Base-by-base conservation (phyloP, 106 monocot genomes). In the Allium sativum region DNA sequence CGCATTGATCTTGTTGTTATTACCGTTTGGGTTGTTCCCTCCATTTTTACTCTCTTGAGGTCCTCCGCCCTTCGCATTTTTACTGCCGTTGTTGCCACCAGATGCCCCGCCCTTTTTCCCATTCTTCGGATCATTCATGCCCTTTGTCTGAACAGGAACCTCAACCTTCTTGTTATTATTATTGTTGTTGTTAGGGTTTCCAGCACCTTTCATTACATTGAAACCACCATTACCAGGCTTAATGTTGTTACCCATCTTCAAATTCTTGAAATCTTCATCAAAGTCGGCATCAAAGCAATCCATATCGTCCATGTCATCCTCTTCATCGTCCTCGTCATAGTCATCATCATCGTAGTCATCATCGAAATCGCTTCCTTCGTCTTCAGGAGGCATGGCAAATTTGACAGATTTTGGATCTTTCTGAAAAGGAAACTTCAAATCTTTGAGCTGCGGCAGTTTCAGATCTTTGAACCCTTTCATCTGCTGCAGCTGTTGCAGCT, bases 361-460 rank as follows among this genome's bases (percentile, higher is more conserved):
- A 48, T 77, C 77, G 40, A 40, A 67, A 20, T 78, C 74, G 20
- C 74, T 68, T 6, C 71, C 71, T 0, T 78, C 74, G 0, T 65
- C 80, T 16, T 73, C 82, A 6, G 73, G 78, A 1, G 78, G 69
- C 13, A 76, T 42, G 12, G 44, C 57, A 52, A 84, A 83, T 73
- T 81, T 81, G 54, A 87, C 92, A 6, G 76, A 66, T 62, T 83
- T 87, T 21, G 68, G 77, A 40, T 78, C 69, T 45, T 82, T 82
- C 15, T 68, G 55, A 60, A 71, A 74, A 8, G 80, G 81, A 6
- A 88, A 19, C 68, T 84, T 76, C 62, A 78, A 42, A 51, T 79
- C 85, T 59, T 86, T 83, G 40, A 80, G 42, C 48, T 82, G 83
- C 21, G 79, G 74, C 10, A 82, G 52, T 62, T 86, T 75, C 55